These are phyloP conservation scores for Termitomyces bulborhizus DNA, from an alignment of 768 basidiomycete genomes.

Conservation along the genomic window DNA sequence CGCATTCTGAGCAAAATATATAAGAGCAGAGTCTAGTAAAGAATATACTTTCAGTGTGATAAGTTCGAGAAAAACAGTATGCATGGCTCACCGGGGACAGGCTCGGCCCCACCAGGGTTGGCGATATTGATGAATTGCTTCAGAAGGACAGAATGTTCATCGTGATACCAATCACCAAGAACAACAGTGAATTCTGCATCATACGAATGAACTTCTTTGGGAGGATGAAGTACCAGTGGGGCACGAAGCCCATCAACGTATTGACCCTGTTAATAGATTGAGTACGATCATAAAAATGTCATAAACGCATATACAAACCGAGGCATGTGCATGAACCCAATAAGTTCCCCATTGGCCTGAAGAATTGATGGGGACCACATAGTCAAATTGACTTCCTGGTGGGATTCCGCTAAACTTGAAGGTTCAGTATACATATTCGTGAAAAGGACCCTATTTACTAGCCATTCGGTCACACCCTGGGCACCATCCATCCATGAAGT, in stretches of 20 bases:
- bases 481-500: slow-evolving; percentile 91
- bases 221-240: slow-evolving; percentile 72
- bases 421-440: not conserved
- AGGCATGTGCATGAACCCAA: slow-evolving; percentile 71
- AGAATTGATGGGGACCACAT: slow-evolving; percentile 62
- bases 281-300: not conserved
- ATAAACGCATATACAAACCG: slow-evolving; percentile 25
- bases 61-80: not conserved
- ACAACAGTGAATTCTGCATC: slow-evolving; percentile 89
- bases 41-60: not conserved
- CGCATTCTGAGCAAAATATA: slow-evolving; percentile 78
- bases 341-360: slow-evolving; percentile 76
- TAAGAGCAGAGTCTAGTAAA: slow-evolving; percentile 60
- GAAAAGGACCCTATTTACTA: not conserved
- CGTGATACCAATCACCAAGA: slow-evolving; percentile 91
- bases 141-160: slow-evolving; percentile 58
- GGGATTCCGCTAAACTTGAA: slow-evolving; percentile 63
- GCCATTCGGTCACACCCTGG: slow-evolving; percentile 79
- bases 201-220: slow-evolving; percentile 61
- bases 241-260: slow-evolving; percentile 93
- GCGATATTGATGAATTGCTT: slow-evolving; percentile 60
- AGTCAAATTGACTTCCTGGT: slow-evolving; percentile 61
- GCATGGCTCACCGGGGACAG: slow-evolving; percentile 61
- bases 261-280: slow-evolving; percentile 50
- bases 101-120: slow-evolving; percentile 84